Evolutionary conservation across 768 basidiomycete species (phyloP), one percentile per base, ranked within the genome.

Genomic region (Bullera alba): DNA sequence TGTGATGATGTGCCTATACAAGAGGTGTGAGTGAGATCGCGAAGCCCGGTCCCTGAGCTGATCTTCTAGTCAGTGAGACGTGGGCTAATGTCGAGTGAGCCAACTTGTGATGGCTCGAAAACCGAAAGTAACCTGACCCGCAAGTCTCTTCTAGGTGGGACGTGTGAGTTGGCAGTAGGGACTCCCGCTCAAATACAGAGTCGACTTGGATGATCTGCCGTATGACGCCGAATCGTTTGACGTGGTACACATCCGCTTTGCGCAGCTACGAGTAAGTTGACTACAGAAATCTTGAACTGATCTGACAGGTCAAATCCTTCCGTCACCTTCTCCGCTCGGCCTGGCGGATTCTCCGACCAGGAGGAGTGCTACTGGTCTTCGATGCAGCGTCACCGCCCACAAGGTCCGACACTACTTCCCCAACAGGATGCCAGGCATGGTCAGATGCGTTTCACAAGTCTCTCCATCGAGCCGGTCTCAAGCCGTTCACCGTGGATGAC

Each of bases 221-320:
- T 62, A 57, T 38, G 35, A 37, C 5, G 23, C 19, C 19, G 37
- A 22, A n/a, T 50, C 48, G 7, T 60, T 65, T 43, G 58, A 61
- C 30, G 42, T 65, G 4, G 46, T 65, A 16, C 63, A 65, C 41
- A 39, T 59, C 26, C 54, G 63, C 23, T 61, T 62, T 47, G 46
- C 53, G 19, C 39, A 46, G 21, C 22, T 28, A 6, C 50, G 57
- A 14, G 63, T 65, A 25, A 50, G 56, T 16, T 7, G n/a, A 29
- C 51, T 19, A 3, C 10, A 25, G 10, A 39, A 14, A 17, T 36
- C 25, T n/a, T 17, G 16, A 26, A 2, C n/a, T 22, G 16, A n/a
- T 6, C 4, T 37, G 12, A 16, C 49, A 55, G 53, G 35, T 50
- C 15, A 15, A 23, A 5, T 55, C 53, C 8, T 55, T 50, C 35